A percentile compares a stretch with the other conserved stretches of the same genome.
phyloP scores from a whole-genome alignment of 164 flowering plant genomes.

The Sextonia rubra region DNA sequence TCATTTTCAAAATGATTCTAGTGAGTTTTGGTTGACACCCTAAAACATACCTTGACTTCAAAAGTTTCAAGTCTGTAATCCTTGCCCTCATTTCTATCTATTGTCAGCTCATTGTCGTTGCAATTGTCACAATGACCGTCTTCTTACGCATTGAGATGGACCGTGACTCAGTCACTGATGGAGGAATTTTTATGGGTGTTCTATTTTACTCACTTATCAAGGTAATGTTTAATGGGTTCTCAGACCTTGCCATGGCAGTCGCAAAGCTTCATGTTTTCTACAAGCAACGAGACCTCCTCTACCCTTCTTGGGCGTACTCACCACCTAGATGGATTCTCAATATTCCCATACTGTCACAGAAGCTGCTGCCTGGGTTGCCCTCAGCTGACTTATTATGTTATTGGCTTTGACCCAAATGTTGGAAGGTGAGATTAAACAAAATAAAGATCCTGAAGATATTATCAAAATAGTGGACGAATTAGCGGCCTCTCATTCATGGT shows the following conservation, averaged over 20 bases:
- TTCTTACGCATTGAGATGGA: slow-evolving; percentile 25
- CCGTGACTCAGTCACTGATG: slow-evolving; percentile 28
- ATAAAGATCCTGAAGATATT: neutral
- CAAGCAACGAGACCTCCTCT: slow-evolving; percentile 57
- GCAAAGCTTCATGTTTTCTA: slow-evolving; percentile 50
- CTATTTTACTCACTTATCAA: slow-evolving; percentile 24
- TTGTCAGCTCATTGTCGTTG: slow-evolving; percentile 29
- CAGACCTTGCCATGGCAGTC: slow-evolving; percentile 38
- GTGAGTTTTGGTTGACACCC: slow-evolving; percentile 12
- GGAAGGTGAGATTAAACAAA: slow-evolving; percentile 20
- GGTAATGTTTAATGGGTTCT: slow-evolving; percentile 39
- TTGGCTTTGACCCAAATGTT: slow-evolving; percentile 29
- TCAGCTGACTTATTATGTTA: slow-evolving; percentile 19
- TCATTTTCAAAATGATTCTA: slow-evolving; percentile 34
- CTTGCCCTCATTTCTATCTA: neutral
- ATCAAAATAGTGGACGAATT: neutral
- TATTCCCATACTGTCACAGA: slow-evolving; percentile 15
- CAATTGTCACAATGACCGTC: slow-evolving; percentile 26
- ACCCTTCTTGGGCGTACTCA: slow-evolving; percentile 32
- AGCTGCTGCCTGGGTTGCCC: slow-evolving; percentile 7
- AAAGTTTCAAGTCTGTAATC: neutral
- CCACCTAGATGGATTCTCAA: slow-evolving; percentile 17
- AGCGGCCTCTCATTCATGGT: neutral
- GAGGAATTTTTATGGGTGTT: slow-evolving; percentile 37
- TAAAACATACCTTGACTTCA: neutral